Evolutionary conservation across 2,329 filamentous ascomycete genomes (phyloP).

Genomic region (Cadophora gregata): DNA sequence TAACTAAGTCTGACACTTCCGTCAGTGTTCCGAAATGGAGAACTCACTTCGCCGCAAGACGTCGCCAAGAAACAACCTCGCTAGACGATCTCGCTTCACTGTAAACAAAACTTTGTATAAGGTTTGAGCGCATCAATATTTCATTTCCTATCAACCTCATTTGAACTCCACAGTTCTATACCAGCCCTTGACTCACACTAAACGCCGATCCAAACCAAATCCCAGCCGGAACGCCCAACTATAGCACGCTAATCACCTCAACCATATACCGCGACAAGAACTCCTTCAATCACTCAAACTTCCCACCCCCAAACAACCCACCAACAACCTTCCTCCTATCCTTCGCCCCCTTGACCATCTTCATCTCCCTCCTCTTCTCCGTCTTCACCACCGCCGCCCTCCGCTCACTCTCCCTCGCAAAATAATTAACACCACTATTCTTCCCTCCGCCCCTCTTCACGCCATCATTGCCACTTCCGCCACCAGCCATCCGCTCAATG

Average conservation of each 20-base stretch:
- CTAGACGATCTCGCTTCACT: slow-evolving; percentile 3
- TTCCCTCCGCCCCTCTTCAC: slow-evolving; percentile 66
- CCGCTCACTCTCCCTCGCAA: slow-evolving; percentile 64
- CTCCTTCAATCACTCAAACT: slow-evolving; percentile 49
- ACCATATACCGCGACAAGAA: background rate
- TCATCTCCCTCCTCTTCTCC: slow-evolving; percentile 63
- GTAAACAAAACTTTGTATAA: background rate
- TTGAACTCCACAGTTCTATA: background rate
- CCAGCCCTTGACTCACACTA: background rate
- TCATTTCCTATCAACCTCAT: background rate
- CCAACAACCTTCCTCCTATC: slow-evolving; percentile 61
- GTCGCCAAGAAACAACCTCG: background rate
- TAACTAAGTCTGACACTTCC: no score
- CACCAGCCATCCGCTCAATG: slow-evolving; percentile 45
- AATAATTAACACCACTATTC: slow-evolving; percentile 65
- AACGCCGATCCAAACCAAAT: background rate
- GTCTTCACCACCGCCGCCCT: slow-evolving; percentile 59
- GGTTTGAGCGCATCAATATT: background rate
- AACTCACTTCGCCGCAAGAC: no score
- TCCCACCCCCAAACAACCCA: slow-evolving; percentile 62
- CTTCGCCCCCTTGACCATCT: slow-evolving; percentile 62
- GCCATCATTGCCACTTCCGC: slow-evolving; percentile 54
- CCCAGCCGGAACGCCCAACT: slow-evolving; percentile 19
- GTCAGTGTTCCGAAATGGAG: no score
- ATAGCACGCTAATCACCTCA: slow-evolving; percentile 9